These are phyloP conservation scores for Phascolomyces articulosus DNA, from an alignment of 371 early-diverging fungal species.

Conservation along the genomic window DNA sequence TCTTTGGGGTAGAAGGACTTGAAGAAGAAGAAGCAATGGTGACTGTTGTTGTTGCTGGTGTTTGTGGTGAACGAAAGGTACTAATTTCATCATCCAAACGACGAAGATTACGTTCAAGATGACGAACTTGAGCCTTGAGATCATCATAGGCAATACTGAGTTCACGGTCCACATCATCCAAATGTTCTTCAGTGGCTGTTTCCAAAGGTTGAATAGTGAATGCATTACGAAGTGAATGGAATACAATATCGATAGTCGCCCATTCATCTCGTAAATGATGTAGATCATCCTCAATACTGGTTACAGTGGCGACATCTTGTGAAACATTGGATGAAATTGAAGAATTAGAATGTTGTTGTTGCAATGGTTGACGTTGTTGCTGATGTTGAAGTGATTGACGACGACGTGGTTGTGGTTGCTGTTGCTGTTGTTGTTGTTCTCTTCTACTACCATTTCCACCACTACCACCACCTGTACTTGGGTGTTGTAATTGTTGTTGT, in stretches of 20 bases:
- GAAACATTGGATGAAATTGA: neutral
- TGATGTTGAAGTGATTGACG: neutral
- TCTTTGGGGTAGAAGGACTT: neutral
- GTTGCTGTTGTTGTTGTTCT: constrained; percentile 4
- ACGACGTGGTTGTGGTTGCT: neutral
- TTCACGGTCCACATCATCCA: constrained; percentile 33
- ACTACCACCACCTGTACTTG: no score
- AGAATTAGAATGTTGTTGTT: neutral
- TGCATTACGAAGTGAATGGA: constrained; percentile 20
- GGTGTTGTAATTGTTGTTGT: no score
- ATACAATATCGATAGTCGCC: constrained; percentile 23
- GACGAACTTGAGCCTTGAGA: constrained; percentile 30
- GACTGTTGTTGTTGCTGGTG: neutral
- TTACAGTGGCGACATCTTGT: constrained; percentile 9
- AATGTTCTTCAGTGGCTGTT: constrained; percentile 22
- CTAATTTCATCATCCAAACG: constrained; percentile 23
- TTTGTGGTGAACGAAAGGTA: constrained; percentile 5
- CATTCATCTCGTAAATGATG: constrained; percentile 24
- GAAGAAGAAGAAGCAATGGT: neutral
- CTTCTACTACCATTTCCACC: no score
- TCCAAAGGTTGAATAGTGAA: constrained; percentile 13
- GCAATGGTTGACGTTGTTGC: neutral
- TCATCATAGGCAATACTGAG: constrained; percentile 34
- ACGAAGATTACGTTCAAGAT: constrained; percentile 28
- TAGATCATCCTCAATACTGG: constrained; percentile 18